Conservation (phyloP, 2,329 filamentous ascomycete genomes). For the Trichoderma atroviride region DNA sequence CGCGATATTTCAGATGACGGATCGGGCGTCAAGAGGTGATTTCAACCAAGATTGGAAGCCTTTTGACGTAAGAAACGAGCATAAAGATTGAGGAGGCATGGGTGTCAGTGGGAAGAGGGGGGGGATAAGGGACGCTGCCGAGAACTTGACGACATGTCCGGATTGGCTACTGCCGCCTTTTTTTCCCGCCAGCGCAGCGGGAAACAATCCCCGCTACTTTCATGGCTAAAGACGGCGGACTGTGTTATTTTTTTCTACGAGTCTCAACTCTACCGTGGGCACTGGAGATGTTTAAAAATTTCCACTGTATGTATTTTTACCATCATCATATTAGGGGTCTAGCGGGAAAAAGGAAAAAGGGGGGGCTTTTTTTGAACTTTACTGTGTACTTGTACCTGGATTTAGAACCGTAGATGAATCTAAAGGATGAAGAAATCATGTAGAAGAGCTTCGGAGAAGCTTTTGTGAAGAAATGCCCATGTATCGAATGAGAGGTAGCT, state of each 20-base stretch:
- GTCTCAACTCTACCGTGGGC: conserved; percentile 29
- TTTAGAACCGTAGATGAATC: conserved; percentile 27
- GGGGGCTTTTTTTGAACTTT: conserved; percentile 14
- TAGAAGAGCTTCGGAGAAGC: neutral
- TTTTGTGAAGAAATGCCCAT: neutral
- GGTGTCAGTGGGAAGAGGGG: neutral
- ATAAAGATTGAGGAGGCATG: neutral
- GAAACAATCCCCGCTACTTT: neutral
- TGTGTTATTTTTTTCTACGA: conserved; percentile 23
- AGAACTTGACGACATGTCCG: conserved; percentile 18
- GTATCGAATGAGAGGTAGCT: neutral
- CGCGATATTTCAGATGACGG: conserved; percentile 34
- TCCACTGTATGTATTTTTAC: conserved; percentile 25
- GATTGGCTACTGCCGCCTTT: conserved; percentile 21
- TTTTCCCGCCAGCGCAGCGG: neutral
- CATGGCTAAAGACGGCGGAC: neutral
- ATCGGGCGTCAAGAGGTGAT: conserved; percentile 26
- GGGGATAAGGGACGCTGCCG: conserved; percentile 6
- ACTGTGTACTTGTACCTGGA: conserved; percentile 25
- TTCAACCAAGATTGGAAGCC: neutral
- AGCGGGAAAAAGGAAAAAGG: conserved; percentile 2
- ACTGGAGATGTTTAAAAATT: conserved; percentile 15
- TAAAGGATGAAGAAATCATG: conserved; percentile 14
- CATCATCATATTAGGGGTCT: conserved; percentile 18
- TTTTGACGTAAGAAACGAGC: neutral